These are phyloP conservation scores for Arthroderma sp. DNA, from an alignment of 2,329 filamentous ascomycete species.

Conservation along the genomic window DNA sequence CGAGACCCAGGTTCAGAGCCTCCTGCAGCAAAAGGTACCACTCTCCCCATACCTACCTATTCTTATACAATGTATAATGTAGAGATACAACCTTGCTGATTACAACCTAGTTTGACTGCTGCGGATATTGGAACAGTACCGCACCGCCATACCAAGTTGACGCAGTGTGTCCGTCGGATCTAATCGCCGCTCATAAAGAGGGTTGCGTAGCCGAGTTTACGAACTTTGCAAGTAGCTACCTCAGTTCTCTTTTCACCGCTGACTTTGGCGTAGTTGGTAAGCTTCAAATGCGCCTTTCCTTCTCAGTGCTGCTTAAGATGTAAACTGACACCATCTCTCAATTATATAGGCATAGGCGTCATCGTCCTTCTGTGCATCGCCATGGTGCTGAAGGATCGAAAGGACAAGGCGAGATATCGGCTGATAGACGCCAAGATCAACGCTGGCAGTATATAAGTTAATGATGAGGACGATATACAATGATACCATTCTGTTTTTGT, in stretches of 20 bases:
- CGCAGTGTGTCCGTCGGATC: conserved; percentile 52
- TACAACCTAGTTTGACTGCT: conserved; percentile 55
- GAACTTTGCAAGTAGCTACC: conserved; percentile 54
- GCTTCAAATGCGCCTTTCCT: conserved; percentile 11
- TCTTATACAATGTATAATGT: not conserved
- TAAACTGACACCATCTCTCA: not conserved
- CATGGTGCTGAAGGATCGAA: conserved; percentile 67
- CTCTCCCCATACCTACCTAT: not conserved
- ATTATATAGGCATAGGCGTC: conserved; percentile 43
- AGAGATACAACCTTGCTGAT: not conserved
- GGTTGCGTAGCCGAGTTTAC: conserved; percentile 58
- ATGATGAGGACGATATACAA: not conserved
- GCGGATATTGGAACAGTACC: conserved; percentile 62
- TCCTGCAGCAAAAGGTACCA: conserved; percentile 55
- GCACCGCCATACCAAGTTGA: conserved; percentile 60
- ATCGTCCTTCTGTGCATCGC: conserved; percentile 57
- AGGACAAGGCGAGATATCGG: conserved; percentile 64
- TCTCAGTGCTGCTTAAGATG: not conserved
- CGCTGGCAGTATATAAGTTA: conserved; percentile 35
- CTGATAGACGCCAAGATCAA: conserved; percentile 70
- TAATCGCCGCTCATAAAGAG: conserved; percentile 54
- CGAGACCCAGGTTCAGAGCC: conserved; percentile 44
- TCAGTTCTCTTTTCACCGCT: conserved; percentile 66
- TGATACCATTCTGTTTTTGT: too few relatives aligned
- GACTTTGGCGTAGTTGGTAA: conserved; percentile 64